Conservation (phyloP, 1,284 basidiomycete genomes). For the Sanghuangporus weigelae region DNA sequence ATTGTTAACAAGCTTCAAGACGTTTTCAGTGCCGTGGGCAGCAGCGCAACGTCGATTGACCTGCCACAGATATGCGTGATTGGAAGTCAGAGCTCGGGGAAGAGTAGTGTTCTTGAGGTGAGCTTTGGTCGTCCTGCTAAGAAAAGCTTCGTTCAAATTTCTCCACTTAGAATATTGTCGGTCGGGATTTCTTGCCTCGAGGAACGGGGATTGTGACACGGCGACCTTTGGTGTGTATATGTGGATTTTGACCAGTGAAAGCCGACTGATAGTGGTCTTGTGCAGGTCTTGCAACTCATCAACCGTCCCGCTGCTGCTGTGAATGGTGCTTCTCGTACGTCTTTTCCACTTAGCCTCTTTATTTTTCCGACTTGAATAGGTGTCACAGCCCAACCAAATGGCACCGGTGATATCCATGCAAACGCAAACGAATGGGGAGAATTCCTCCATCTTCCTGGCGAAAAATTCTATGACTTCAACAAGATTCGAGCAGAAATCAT, state of each 20-base stretch:
- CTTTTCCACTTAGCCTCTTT: slow-evolving; percentile 20
- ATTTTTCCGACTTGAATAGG: slow-evolving; percentile 15
- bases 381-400: slow-evolving; percentile 39
- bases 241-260: slow-evolving; percentile 19
- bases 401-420: slow-evolving; percentile 57
- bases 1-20: slow-evolving; percentile 83
- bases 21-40: slow-evolving; percentile 78
- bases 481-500: slow-evolving; percentile 97
- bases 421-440: slow-evolving; percentile 98
- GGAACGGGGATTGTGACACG: slow-evolving; percentile 97
- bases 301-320: slow-evolving; percentile 58
- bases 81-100: slow-evolving; percentile 82
- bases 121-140: slow-evolving; percentile 19
- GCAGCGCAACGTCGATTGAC: slow-evolving; percentile 71
- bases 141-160: not conserved
- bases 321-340: slow-evolving; percentile 21
- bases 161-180: slow-evolving; percentile 82
- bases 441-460: slow-evolving; percentile 92
- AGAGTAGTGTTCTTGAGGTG: slow-evolving; percentile 84
- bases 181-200: slow-evolving; percentile 94
- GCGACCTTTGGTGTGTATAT: slow-evolving; percentile 69
- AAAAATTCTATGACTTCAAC: slow-evolving; percentile 97
- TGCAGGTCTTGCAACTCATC: slow-evolving; percentile 89
- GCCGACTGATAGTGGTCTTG: slow-evolving; percentile 6
- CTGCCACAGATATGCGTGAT: slow-evolving; percentile 84